Percentiles rank a stretch among this genome's conserved stretches.
Conservation (phyloP, 345 rosid species). For the Hirschfeldia incana region DNA sequence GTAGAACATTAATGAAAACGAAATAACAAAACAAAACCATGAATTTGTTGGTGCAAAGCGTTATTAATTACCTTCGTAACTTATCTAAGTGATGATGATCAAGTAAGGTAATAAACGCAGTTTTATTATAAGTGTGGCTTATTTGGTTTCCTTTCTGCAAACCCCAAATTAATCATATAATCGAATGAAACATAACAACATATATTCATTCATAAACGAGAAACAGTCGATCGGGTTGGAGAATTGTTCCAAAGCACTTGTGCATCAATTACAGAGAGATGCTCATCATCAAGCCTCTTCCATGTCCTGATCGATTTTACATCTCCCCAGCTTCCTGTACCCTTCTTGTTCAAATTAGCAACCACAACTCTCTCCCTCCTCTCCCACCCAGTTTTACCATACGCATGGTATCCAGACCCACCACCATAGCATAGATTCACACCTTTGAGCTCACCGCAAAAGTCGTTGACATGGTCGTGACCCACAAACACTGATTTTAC, state of each 20-base stretch:
- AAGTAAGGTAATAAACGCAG: no score
- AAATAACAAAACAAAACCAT: no score
- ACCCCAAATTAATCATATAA: no score
- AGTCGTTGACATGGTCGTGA: constrained; percentile 90
- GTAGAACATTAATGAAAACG: no score
- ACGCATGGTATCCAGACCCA: constrained; percentile 95
- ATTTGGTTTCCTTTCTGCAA: no score
- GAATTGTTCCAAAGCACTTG: background rate
- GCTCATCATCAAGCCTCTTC: constrained; percentile 84
- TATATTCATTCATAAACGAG: no score
- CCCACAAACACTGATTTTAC: constrained; percentile 89
- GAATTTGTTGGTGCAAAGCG: no score
- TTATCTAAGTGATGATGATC: no score
- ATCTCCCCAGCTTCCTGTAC: constrained; percentile 58
- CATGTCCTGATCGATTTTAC: constrained; percentile 84
- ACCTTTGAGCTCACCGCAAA: constrained; percentile 65
- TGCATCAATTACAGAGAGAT: constrained; percentile 55
- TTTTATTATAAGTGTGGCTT: no score
- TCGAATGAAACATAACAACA: no score
- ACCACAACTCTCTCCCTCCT: constrained; percentile 78
- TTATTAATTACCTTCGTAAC: no score
- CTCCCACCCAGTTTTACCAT: constrained; percentile 88
- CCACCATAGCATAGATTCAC: constrained; percentile 87
- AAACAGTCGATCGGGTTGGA: background rate
- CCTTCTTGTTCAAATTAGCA: constrained; percentile 28